A percentile compares a stretch with the other conserved stretches of the same genome.
These are phyloP conservation scores for Papiliotrema flavescens DNA, from an alignment of 1,284 basidiomycete species.

Conservation along the genomic window DNA sequence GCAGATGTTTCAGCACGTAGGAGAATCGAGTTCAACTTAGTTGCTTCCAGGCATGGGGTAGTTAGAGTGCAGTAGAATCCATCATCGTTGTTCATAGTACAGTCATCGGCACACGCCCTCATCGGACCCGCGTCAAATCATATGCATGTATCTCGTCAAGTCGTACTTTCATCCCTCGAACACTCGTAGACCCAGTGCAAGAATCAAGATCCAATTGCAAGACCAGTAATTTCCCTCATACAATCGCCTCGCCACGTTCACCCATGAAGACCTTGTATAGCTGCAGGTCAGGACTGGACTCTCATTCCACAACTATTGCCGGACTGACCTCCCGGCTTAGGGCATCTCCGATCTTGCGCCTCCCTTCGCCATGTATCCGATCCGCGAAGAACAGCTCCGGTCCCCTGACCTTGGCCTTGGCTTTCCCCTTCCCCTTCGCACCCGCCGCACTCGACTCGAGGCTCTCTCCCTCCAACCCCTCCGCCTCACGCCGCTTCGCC, in stretches of 20 bases:
- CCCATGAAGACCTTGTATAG: conserved; percentile 20
- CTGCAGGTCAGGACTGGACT: conserved; percentile 1
- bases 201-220: too few species aligned
- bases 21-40: too few species aligned
- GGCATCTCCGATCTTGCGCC: conserved; percentile 50
- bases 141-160: too few species aligned
- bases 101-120: too few species aligned
- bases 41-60: too few species aligned
- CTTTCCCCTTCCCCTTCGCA: conserved; percentile 11
- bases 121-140: too few species aligned
- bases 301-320: background rate
- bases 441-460: background rate
- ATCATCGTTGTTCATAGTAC: too few species aligned
- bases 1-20: too few species aligned
- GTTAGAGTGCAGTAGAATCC: too few species aligned
- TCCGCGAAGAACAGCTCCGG: conserved; percentile 46
- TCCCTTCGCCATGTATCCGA: conserved; percentile 39
- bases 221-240: too few species aligned
- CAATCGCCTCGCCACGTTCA: background rate
- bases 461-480: conserved; percentile 11
- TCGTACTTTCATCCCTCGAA: too few species aligned
- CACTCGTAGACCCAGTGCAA: too few species aligned
- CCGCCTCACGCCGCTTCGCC: background rate
- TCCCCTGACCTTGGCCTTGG: conserved; percentile 21
- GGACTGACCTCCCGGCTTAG: conserved; percentile 47